Conservation (phyloP, 768 basidiomycete species). For the Trametes meyenii region DNA sequence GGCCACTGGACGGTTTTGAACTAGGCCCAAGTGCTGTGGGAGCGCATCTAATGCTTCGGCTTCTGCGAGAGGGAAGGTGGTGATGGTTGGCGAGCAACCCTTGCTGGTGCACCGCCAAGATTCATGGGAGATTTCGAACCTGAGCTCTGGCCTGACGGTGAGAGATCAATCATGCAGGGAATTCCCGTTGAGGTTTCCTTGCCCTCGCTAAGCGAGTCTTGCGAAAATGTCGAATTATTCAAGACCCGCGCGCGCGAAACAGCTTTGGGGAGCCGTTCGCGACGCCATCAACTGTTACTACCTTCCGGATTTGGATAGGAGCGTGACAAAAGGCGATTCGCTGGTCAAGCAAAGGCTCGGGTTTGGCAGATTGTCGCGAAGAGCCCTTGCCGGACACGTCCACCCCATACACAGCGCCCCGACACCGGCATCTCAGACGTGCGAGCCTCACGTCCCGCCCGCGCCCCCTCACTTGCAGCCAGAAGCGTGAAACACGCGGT, state of each 20-base stretch:
- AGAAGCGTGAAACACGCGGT: slow-evolving; percentile 12
- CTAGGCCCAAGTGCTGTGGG: slow-evolving; percentile 23
- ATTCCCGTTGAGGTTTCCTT: slow-evolving; percentile 17
- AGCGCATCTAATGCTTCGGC: slow-evolving; percentile 24
- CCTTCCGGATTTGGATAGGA: slow-evolving; percentile 7
- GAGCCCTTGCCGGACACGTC: slow-evolving; percentile 19
- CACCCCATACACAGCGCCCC: slow-evolving; percentile 10
- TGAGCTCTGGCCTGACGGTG: slow-evolving; percentile 8
- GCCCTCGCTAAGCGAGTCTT: slow-evolving; percentile 20
- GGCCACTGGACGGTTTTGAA: slow-evolving; percentile 15
- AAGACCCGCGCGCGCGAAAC: slow-evolving; percentile 22
- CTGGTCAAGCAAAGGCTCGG: slow-evolving; percentile 10
- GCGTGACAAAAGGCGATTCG: slow-evolving; percentile 22
- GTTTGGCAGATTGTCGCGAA: slow-evolving; percentile 28
- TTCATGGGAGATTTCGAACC: slow-evolving; percentile 6
- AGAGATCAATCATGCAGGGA: slow-evolving; percentile 23
- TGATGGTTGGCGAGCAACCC: slow-evolving; percentile 25
- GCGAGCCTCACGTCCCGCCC: slow-evolving; percentile 6
- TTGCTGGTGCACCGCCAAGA: slow-evolving; percentile 23
- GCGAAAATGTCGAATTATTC: slow-evolving; percentile 18
- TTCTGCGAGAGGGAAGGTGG: slow-evolving; percentile 15
- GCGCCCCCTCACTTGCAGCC: slow-evolving; percentile 1
- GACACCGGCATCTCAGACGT: slow-evolving; percentile 11
- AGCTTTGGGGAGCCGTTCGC: slow-evolving; percentile 3
- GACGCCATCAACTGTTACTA: slow-evolving; percentile 16